Conservation (phyloP, 1,139 yeast species). For the Sugiyamaella sp. region DNA sequence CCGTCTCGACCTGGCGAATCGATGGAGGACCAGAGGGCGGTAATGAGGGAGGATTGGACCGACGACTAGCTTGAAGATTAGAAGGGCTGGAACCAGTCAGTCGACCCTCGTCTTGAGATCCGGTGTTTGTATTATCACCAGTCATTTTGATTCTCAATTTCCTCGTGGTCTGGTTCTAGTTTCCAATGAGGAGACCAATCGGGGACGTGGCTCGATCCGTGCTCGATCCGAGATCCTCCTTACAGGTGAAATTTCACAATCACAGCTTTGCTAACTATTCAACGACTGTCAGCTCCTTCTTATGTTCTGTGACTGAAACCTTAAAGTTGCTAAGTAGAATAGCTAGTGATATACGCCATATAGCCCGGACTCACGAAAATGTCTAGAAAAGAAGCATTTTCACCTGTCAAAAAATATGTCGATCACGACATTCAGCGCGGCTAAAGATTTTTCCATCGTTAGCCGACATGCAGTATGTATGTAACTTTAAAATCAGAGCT, state of each 20-base stretch:
- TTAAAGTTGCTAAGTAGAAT: too few species aligned
- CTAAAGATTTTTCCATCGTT: neutral
- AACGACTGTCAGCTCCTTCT: too few species aligned
- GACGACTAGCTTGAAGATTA: neutral
- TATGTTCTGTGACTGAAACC: too few species aligned
- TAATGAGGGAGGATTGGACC: neutral
- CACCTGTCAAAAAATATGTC: neutral
- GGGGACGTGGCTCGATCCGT: too few species aligned
- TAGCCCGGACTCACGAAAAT: neutral
- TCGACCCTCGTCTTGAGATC: neutral
- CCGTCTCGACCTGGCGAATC: conserved; percentile 3
- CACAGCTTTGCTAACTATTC: too few species aligned
- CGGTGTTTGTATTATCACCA: neutral
- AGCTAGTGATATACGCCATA: too few species aligned
- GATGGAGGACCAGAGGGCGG: conserved; percentile 14
- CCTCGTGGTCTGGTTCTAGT: too few species aligned
- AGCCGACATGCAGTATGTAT: conserved; percentile 3
- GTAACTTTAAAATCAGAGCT: neutral
- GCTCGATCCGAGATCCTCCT: too few species aligned
- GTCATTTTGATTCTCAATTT: neutral
- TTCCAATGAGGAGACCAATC: too few species aligned
- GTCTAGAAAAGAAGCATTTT: neutral
- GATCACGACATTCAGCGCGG: conserved; percentile 1
- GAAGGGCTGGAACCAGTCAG: neutral
- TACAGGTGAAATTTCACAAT: too few species aligned